phyloP scores from a whole-genome alignment of 2,329 filamentous ascomycete genomes.

The Emergomyces orientalis region DNA sequence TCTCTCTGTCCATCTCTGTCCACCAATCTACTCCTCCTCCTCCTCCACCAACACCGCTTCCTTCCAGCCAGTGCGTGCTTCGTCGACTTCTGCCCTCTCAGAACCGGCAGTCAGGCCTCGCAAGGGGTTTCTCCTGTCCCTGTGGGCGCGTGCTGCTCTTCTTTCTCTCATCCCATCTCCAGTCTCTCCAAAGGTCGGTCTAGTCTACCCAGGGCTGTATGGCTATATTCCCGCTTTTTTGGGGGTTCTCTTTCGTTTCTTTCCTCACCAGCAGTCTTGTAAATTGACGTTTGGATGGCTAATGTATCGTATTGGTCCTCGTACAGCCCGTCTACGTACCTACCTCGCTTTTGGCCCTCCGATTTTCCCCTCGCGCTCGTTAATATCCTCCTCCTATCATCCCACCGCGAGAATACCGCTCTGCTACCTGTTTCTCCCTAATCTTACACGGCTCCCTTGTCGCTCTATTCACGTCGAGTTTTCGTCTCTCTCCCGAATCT shows the following conservation, averaged over 20 bases:
- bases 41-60: slow-evolving; percentile 1
- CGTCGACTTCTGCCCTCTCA: slow-evolving; percentile 5
- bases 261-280: neutral
- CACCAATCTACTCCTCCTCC: neutral
- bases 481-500: slow-evolving; percentile 7
- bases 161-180: slow-evolving; percentile 5
- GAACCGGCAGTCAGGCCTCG: slow-evolving; percentile 12
- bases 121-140: slow-evolving; percentile 11
- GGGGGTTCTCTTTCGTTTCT: neutral
- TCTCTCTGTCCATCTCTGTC: neutral
- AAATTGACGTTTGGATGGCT: slow-evolving; percentile 1
- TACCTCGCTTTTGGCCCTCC: neutral
- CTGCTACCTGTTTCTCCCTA: neutral
- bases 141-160: slow-evolving; percentile 15
- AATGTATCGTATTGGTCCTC: neutral
- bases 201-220: neutral
- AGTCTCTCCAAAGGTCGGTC: slow-evolving; percentile 6
- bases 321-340: neutral
- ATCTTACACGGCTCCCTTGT: neutral
- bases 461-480: neutral
- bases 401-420: neutral
- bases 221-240: neutral
- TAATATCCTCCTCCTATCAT: slow-evolving; percentile 3
- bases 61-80: neutral
- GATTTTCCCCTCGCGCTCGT: neutral